A percentile compares a stretch with the other conserved stretches of the same genome.
Conservation (phyloP, 345 rosid species). For the Durio zibethinus region DNA sequence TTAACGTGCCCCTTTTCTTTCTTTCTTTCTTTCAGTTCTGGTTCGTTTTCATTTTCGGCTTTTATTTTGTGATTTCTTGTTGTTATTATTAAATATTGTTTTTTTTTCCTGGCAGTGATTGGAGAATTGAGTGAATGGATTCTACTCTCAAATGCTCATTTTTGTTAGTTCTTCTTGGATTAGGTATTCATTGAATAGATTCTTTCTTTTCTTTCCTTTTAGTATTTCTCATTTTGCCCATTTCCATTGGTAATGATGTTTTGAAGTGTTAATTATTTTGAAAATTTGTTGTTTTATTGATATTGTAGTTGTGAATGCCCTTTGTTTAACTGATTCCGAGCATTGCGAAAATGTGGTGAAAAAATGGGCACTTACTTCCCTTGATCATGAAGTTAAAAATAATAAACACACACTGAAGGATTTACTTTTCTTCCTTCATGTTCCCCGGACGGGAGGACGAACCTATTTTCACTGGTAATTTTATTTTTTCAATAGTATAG, state of each 20-base stretch:
- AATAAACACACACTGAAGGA: constrained; percentile 68
- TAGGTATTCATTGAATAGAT: constrained; percentile 32
- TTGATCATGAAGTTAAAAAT: constrained; percentile 42
- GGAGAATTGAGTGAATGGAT: constrained; percentile 41
- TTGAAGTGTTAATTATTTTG: not conserved
- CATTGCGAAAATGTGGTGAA: constrained; percentile 66
- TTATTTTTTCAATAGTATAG: constrained; percentile 13
- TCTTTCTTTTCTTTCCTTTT: not conserved
- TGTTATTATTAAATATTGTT: not conserved
- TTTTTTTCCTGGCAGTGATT: constrained; percentile 26
- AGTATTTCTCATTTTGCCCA: not conserved
- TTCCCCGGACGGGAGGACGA: constrained; percentile 97
- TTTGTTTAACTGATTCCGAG: constrained; percentile 41
- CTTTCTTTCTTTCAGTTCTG: not conserved
- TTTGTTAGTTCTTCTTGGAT: constrained; percentile 41
- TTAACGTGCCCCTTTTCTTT: not conserved
- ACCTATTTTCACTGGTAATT: constrained; percentile 86
- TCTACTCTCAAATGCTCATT: constrained; percentile 37
- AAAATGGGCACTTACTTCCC: constrained; percentile 63
- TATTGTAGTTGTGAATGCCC: constrained; percentile 40
- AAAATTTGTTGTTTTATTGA: not conserved
- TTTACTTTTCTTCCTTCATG: constrained; percentile 84
- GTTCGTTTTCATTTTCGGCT: not conserved
- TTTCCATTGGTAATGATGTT: not conserved
- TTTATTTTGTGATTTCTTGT: not conserved